Evolutionary conservation across 1,284 basidiomycete species (phyloP), one percentile per base, ranked within the genome.

Genomic region (Ustilago xerochloae): DNA sequence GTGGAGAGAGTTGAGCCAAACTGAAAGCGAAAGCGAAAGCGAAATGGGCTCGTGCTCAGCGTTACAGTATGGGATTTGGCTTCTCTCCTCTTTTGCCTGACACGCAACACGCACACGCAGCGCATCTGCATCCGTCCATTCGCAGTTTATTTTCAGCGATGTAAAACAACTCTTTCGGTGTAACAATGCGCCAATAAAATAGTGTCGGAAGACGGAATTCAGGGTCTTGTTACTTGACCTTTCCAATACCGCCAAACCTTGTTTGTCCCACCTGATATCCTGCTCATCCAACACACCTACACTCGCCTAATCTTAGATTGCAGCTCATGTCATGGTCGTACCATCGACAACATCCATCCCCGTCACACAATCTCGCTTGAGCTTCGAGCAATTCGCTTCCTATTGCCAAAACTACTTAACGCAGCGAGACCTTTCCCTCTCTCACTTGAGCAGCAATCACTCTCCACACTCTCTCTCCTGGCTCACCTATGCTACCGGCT

Each of bases 381-480:
- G 43, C 0, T 63, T 43, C 10, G 38, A 48, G 15, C 45, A 62
- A 16, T 68, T 62, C 22, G 22, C 16, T 16, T 8, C 22, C 10
- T 29, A n/a, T 32, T 53, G 33, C 18, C 29, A 20, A 15, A 10
- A 26, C 36, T 68, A 68, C 20, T 20, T 68, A 22, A 2, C 41
- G 1, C 47, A 5, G 1, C 59, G 65, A 38, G 55, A 67, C 15
- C 26, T 10, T 20, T 13, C 13, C 16, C 12, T 22, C 36, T 1
- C 1, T 20, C 8, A 1, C 30, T 0, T 5, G 16, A 7, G 13
- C 32, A n/a, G n/a, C n/a, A n/a, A n/a, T n/a, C n/a, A n/a, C n/a
- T n/a, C n/a, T n/a, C n/a, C n/a, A n/a, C n/a, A n/a, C 8, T n/a
- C 28, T 1, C 18, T 68, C 1, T 68, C 65, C 3, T 68, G 66